phyloP scores from a whole-genome alignment of 2,329 filamentous ascomycete species.

The Sporothrix inflata region DNA sequence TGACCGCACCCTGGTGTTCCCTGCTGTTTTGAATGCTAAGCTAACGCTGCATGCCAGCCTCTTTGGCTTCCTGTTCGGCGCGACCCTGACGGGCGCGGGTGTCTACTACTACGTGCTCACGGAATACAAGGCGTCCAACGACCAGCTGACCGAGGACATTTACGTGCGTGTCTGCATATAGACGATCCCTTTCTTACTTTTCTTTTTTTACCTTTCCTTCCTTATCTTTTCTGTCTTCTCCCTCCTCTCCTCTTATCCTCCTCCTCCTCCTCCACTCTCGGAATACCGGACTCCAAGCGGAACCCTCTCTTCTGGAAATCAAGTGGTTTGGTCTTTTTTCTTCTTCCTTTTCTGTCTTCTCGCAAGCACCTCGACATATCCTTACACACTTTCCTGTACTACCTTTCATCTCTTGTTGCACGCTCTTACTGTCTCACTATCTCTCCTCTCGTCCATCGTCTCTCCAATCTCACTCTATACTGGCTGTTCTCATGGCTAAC shows the following conservation, averaged over 20 bases:
- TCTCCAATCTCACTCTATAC: background rate
- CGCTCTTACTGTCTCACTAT: no score
- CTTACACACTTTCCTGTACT: background rate
- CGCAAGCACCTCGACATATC: no score
- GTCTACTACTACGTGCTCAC: constrained; percentile 93
- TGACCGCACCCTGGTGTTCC: background rate
- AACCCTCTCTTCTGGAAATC: constrained; percentile 21
- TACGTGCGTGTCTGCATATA: constrained; percentile 70
- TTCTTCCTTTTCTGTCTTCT: background rate
- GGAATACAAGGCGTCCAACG: constrained; percentile 92
- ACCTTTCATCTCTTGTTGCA: background rate
- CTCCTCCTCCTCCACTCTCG: background rate
- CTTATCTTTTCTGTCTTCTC: constrained; percentile 11
- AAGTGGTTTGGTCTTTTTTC: constrained; percentile 25
- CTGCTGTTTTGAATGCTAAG: background rate
- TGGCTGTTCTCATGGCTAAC: background rate
- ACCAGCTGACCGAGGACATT: constrained; percentile 92
- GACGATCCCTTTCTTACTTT: constrained; percentile 31
- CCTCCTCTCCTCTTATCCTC: constrained; percentile 19
- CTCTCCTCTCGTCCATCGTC: no score
- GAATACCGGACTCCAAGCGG: constrained; percentile 28
- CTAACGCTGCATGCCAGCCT: constrained; percentile 62
- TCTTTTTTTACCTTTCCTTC: background rate
- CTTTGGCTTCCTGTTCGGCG: constrained; percentile 88
- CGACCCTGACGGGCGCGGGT: constrained; percentile 74